These are phyloP conservation scores for Carex parvula DNA, from an alignment of 176 grass and related monocot species.

Conservation along the genomic window DNA sequence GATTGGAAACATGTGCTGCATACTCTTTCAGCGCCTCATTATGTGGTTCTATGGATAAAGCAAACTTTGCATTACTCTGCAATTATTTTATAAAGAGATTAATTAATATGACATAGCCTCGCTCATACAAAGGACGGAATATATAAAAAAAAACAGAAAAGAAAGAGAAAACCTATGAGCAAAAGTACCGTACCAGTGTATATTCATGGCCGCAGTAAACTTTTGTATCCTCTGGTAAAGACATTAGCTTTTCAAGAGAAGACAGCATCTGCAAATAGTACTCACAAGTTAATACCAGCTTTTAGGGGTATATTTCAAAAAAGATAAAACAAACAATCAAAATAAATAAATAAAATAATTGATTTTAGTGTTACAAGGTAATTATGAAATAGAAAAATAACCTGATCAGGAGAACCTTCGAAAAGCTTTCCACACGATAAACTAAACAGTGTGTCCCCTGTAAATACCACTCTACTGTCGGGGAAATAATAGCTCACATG, in stretches of 20 bases:
- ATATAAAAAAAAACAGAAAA: neutral
- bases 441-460: conserved; percentile 87
- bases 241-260: conserved; percentile 76
- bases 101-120: neutral
- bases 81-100: conserved; percentile 5
- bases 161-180: neutral
- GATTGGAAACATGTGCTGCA: conserved; percentile 52
- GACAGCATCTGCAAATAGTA: conserved; percentile 65
- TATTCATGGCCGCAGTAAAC: conserved; percentile 97
- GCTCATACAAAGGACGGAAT: neutral
- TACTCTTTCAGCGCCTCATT: conserved; percentile 90
- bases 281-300: conserved; percentile 8
- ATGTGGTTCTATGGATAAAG: conserved; percentile 82
- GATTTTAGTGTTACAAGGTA: neutral
- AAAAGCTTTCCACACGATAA: conserved; percentile 98
- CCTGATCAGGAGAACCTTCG: conserved; percentile 88
- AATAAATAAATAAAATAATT: neutral
- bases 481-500: conserved; percentile 89
- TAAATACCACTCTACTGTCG: conserved; percentile 81
- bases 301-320: neutral
- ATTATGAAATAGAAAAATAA: conserved; percentile 30
- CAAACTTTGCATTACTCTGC: conserved; percentile 93
- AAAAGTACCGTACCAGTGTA: conserved; percentile 63
- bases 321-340: neutral
- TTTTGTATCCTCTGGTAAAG: conserved; percentile 79